phyloP scores from a whole-genome alignment of 1,139 yeast species.

The Zygosaccharomyces sapae region DNA sequence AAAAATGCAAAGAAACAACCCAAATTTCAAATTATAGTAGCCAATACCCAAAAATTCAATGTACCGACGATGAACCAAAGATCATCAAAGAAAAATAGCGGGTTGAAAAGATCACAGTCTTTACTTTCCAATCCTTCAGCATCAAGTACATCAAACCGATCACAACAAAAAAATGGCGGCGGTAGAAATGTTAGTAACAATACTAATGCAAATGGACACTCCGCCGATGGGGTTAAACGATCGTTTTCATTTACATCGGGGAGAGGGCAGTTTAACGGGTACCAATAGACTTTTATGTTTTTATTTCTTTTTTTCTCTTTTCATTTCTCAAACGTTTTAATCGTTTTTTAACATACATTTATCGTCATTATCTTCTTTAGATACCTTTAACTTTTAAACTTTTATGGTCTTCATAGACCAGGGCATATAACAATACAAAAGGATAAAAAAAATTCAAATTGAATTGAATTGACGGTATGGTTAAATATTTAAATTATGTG shows the following conservation, averaged over 20 bases:
- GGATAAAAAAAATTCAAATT: neutral
- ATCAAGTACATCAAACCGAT: conserved; percentile 4
- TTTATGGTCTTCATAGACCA: neutral
- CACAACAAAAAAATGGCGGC: conserved; percentile 10
- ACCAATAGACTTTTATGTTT: conserved; percentile 9
- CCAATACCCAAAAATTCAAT: conserved; percentile 34
- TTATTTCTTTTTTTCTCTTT: neutral
- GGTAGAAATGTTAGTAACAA: conserved; percentile 1
- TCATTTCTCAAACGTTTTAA: neutral
- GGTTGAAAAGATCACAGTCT: conserved; percentile 24
- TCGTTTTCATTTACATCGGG: conserved; percentile 14
- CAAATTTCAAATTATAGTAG: conserved; percentile 36
- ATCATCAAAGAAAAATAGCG: conserved; percentile 10
- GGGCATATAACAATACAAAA: neutral
- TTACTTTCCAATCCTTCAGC: conserved; percentile 14
- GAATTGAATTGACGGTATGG: neutral
- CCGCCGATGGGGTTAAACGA: conserved; percentile 8
- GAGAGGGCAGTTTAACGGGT: conserved; percentile 11
- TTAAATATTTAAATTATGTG: neutral
- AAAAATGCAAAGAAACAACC: conserved; percentile 29
- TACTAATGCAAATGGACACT: neutral
- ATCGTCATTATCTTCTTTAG: neutral
- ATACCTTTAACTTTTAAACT: neutral
- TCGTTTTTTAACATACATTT: neutral
- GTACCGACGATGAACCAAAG: conserved; percentile 15